phyloP scores from a whole-genome alignment of 2,329 filamentous ascomycete species.

The Penicillium sp. region DNA sequence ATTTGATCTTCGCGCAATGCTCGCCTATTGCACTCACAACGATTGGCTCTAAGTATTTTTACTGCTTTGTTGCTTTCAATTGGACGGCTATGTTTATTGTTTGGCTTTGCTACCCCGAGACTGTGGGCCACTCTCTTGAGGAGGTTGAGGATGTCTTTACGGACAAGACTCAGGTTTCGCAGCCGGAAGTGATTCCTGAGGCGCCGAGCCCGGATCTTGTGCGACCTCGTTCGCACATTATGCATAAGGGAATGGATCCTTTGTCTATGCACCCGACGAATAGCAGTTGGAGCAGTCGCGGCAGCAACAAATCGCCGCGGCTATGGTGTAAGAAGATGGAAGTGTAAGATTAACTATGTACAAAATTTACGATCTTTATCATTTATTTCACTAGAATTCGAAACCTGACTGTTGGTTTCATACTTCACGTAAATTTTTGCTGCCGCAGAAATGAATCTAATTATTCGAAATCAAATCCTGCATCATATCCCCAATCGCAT shows the following conservation, averaged over 20 bases:
- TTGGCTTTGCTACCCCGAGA: conserved; percentile 39
- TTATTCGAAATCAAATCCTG: conserved; percentile 1
- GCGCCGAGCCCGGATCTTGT: not conserved
- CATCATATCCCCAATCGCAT: conserved; percentile 13
- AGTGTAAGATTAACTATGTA: conserved; percentile 1
- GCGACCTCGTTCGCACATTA: conserved; percentile 14
- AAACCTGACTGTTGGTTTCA: not conserved
- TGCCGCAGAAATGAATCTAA: not conserved
- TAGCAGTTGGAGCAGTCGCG: conserved; percentile 12
- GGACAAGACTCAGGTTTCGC: not conserved
- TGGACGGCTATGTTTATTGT: conserved; percentile 40
- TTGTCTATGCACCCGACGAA: conserved; percentile 24
- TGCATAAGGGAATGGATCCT: conserved; percentile 20
- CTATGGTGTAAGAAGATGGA: conserved; percentile 12
- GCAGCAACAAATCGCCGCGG: conserved; percentile 9
- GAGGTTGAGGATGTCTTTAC: conserved; percentile 32
- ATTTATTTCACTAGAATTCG: not conserved
- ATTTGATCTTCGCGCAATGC: conserved; percentile 53
- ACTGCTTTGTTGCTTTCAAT: conserved; percentile 53
- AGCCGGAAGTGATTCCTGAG: not conserved
- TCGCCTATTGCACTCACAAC: conserved; percentile 46
- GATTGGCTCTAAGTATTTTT: conserved; percentile 53
- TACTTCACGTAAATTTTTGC: not conserved
- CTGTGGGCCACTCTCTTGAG: conserved; percentile 32
- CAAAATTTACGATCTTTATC: not conserved